Percentiles rank a stretch among this genome's conserved stretches.
phyloP scores from a whole-genome alignment of 129 eudicot species.

The Ambrosia trifida region DNA sequence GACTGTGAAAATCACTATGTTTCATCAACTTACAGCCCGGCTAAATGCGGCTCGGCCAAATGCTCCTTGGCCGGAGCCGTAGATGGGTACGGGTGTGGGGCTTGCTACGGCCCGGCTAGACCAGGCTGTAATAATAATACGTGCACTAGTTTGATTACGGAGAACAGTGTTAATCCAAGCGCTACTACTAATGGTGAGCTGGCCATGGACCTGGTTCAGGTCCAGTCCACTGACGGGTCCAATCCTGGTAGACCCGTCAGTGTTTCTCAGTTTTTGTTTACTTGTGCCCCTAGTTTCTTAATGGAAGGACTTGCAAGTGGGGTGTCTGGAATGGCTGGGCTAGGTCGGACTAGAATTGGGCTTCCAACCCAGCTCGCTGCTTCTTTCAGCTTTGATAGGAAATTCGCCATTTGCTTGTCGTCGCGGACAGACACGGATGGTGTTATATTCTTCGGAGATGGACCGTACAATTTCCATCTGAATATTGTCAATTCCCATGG shows the following conservation, averaged over 20 bases:
- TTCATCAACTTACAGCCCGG: constrained; percentile 55
- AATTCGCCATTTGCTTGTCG: constrained; percentile 58
- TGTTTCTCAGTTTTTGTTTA: constrained; percentile 41
- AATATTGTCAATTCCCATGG: constrained; percentile 40
- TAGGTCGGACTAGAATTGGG: constrained; percentile 48
- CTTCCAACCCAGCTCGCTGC: constrained; percentile 50
- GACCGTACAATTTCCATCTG: constrained; percentile 50
- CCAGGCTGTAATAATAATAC: constrained; percentile 68
- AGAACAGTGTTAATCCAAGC: constrained; percentile 37
- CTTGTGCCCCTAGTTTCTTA: constrained; percentile 42
- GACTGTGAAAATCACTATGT: constrained; percentile 48
- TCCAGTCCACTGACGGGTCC: constrained; percentile 49
- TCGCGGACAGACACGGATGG: constrained; percentile 42
- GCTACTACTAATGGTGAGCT: constrained; percentile 47
- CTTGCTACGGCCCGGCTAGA: constrained; percentile 37
- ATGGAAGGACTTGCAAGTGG: constrained; percentile 46
- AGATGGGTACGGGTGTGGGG: constrained; percentile 38
- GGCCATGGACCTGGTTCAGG: constrained; percentile 45
- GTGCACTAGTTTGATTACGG: constrained; percentile 37
- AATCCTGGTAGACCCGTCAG: constrained; percentile 41
- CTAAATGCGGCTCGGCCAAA: constrained; percentile 46
- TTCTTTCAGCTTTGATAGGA: constrained; percentile 50
- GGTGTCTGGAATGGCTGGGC: constrained; percentile 51
- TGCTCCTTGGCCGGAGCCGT: constrained; percentile 46
- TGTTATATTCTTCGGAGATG: constrained; percentile 52